Conservation (phyloP, 2,329 filamentous ascomycete genomes). For the Spiromastix sp. region DNA sequence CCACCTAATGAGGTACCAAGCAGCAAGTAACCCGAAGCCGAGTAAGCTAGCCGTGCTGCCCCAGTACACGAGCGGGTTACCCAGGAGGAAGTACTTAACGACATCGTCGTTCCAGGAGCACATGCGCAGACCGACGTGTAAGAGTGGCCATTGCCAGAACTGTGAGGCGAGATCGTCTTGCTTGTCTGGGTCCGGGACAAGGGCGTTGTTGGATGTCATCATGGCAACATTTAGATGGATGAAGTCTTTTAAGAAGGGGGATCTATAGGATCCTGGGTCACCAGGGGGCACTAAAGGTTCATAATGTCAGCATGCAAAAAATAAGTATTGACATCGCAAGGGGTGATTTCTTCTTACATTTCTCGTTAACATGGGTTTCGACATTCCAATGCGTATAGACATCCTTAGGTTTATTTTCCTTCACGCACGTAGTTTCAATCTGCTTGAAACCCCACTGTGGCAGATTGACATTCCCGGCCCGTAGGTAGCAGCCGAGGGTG, state of each 20-base stretch:
- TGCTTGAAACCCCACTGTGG: constrained; percentile 99
- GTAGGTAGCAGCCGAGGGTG: constrained; percentile 79
- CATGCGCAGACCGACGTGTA: constrained; percentile 94
- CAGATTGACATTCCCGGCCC: constrained; percentile 89
- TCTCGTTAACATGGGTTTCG: constrained; percentile 88
- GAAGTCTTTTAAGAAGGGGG: constrained; percentile 95
- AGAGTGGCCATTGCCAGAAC: constrained; percentile 97
- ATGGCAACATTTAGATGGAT: constrained; percentile 97
- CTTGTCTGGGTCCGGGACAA: constrained; percentile 96
- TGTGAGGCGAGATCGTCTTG: constrained; percentile 94
- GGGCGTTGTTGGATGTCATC: constrained; percentile 99
- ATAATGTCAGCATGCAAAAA: constrained; percentile 21
- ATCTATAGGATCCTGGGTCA: constrained; percentile 87
- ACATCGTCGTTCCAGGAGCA: constrained; percentile 94
- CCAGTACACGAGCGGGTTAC: constrained; percentile 96
- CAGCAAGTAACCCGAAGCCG: constrained; percentile 59
- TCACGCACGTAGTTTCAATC: constrained; percentile 92
- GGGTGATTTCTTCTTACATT: constrained; percentile 54
- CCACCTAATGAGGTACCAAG: constrained; percentile 88
- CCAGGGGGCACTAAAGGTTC: constrained; percentile 69
- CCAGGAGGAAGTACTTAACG: constrained; percentile 96
- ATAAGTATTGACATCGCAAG: too few species aligned
- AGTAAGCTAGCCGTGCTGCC: constrained; percentile 71
- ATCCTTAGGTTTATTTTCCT: constrained; percentile 84
- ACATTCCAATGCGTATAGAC: constrained; percentile 99